phyloP scores from a whole-genome alignment of 2,329 filamentous ascomycete genomes.

The Paraphoma sp. region DNA sequence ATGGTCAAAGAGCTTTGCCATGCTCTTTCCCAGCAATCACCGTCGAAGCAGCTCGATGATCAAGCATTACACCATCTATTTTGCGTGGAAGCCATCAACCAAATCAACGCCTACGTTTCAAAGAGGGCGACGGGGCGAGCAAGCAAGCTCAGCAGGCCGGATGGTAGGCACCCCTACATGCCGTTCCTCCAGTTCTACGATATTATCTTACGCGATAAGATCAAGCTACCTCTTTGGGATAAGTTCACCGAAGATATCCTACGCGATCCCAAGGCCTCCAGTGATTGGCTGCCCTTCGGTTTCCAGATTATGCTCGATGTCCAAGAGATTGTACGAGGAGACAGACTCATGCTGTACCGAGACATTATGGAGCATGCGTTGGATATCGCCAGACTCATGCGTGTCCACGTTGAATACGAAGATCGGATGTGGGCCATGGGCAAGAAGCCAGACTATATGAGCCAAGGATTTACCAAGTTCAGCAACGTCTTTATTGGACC shows the following conservation, averaged over 20 bases:
- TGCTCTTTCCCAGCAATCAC: background rate
- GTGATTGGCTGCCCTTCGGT: conserved; percentile 21
- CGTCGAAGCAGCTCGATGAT: background rate
- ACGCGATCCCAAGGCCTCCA: background rate
- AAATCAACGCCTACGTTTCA: background rate
- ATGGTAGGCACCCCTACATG: background rate
- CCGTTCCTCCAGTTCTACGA: conserved; percentile 18
- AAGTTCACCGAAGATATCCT: conserved; percentile 17
- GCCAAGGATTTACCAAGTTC: conserved; percentile 18
- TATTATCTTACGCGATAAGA: conserved; percentile 3
- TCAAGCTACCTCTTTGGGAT: conserved; percentile 13
- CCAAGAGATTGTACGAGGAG: conserved; percentile 3
- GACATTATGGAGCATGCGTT: conserved; percentile 12
- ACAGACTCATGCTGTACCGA: conserved; percentile 2
- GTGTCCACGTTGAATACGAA: conserved; percentile 22
- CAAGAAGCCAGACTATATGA: conserved; percentile 27
- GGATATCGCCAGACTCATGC: conserved; percentile 11
- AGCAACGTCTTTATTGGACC: conserved; percentile 15
- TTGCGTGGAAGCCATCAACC: conserved; percentile 11
- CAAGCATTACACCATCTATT: conserved; percentile 6
- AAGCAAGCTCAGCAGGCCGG: background rate
- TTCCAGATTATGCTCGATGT: conserved; percentile 21
- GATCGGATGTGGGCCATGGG: conserved; percentile 18
- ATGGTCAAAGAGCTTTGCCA: background rate
- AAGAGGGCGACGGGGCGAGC: background rate